Conservation (phyloP, 768 basidiomycete species). For the Lentinula edodes region DNA sequence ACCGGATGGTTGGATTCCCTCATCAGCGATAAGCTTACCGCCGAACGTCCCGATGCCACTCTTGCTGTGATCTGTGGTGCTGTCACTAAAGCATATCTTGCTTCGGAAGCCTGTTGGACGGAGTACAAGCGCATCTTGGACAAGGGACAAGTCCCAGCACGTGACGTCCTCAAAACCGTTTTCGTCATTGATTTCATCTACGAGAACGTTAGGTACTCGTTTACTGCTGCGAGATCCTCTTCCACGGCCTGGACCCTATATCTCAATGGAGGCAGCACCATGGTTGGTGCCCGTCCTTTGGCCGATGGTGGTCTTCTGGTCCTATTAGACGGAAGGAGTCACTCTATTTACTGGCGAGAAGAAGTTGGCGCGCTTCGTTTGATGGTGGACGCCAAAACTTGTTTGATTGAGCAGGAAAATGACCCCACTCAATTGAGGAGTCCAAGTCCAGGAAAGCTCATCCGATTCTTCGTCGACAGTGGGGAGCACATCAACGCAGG, state of each 20-base stretch:
- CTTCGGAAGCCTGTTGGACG: conserved; percentile 81
- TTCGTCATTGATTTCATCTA: conserved; percentile 98
- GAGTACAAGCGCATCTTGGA: conserved; percentile 95
- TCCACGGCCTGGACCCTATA: conserved; percentile 89
- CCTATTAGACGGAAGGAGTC: conserved; percentile 87
- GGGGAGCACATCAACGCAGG: conserved; percentile 97
- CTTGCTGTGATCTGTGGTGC: conserved; percentile 96
- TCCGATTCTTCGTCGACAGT: conserved; percentile 91
- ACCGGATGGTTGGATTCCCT: conserved; percentile 98
- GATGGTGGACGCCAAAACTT: conserved; percentile 97
- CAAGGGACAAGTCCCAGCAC: conserved; percentile 96
- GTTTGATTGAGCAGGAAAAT: conserved; percentile 98
- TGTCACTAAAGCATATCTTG: conserved; percentile 90
- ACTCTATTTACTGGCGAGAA: conserved; percentile 97
- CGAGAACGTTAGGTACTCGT: conserved; percentile 91
- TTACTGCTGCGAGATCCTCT: conserved; percentile 91
- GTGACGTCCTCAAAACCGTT: conserved; percentile 93
- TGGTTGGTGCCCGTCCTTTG: conserved; percentile 87
- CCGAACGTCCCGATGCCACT: conserved; percentile 89
- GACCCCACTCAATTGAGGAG: conserved; percentile 96
- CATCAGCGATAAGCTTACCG: conserved; percentile 95
- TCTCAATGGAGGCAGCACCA: conserved; percentile 89
- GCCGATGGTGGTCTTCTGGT: conserved; percentile 95
- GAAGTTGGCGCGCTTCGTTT: conserved; percentile 91
- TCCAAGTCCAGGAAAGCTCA: conserved; percentile 94